Percentiles rank a stretch among this genome's conserved stretches.
Conservation (phyloP, 768 basidiomycete genomes). For the Boletus speciosus region DNA sequence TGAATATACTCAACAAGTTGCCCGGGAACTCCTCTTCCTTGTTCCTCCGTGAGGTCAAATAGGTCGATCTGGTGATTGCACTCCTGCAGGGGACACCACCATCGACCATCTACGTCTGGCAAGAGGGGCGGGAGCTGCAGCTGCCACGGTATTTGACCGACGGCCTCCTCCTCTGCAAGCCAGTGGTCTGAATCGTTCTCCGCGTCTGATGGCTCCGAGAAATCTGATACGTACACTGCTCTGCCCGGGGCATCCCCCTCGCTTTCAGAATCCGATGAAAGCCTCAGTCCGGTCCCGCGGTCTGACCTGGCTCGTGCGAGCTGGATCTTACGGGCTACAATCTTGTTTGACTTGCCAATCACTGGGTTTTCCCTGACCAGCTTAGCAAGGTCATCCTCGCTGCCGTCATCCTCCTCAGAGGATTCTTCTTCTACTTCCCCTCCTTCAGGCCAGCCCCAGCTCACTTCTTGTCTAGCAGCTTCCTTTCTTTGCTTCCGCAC, state of each 20-base stretch:
- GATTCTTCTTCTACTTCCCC: constrained; percentile 1
- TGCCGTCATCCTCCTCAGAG: constrained; percentile 6
- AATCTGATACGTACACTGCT: constrained; percentile 52
- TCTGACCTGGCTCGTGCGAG: constrained; percentile 8
- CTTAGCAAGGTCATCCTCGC: neutral
- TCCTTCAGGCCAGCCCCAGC: constrained; percentile 25
- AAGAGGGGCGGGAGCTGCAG: constrained; percentile 38
- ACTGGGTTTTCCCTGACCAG: constrained; percentile 26
- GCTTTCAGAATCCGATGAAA: constrained; percentile 21
- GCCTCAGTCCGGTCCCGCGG: neutral
- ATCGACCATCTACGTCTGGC: constrained; percentile 42
- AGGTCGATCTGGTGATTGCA: constrained; percentile 50
- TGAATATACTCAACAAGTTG: constrained; percentile 23
- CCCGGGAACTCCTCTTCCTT: constrained; percentile 24
- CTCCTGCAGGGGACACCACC: constrained; percentile 46
- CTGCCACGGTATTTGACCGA: constrained; percentile 35
- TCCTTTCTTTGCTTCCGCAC: constrained; percentile 30
- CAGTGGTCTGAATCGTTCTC: constrained; percentile 36
- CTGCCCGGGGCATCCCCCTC: constrained; percentile 12
- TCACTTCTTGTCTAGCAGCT: constrained; percentile 26
- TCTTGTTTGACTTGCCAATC: constrained; percentile 23
- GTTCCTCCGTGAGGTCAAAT: constrained; percentile 36
- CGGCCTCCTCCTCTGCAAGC: constrained; percentile 18
- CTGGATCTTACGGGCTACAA: constrained; percentile 20
- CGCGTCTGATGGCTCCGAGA: constrained; percentile 49